Percentiles rank a stretch among this genome's conserved stretches.
Conservation (phyloP, 2,329 filamentous ascomycete genomes). For the Scleromitrula shiraiana region DNA sequence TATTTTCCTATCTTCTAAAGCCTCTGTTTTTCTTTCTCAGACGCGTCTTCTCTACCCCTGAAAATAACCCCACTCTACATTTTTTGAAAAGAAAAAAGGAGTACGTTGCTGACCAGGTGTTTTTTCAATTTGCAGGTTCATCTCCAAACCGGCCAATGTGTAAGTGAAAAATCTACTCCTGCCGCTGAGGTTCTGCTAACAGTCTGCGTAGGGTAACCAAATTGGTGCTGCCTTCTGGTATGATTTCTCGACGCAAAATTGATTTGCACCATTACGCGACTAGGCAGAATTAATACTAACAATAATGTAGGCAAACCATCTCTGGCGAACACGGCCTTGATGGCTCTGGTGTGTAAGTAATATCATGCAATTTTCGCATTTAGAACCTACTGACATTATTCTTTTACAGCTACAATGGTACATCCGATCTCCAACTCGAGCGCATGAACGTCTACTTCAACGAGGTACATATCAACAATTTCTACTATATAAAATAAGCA, state of each 20-base stretch:
- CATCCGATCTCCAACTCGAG: slow-evolving; percentile 98
- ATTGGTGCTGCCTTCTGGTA: slow-evolving; percentile 99
- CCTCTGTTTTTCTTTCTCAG: background rate
- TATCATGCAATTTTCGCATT: background rate
- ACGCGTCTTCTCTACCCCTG: slow-evolving; percentile 37
- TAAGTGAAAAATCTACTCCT: slow-evolving; percentile 43
- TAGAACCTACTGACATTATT: slow-evolving; percentile 25
- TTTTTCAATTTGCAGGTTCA: slow-evolving; percentile 67
- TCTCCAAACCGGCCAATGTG: slow-evolving; percentile 99
- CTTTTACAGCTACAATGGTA: slow-evolving; percentile 76
- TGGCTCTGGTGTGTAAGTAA: slow-evolving; percentile 83
- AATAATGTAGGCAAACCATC: slow-evolving; percentile 60
- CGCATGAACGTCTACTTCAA: slow-evolving; percentile 99
- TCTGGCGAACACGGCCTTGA: slow-evolving; percentile 94
- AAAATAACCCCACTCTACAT: slow-evolving; percentile 29
- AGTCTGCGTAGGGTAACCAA: slow-evolving; percentile 84
- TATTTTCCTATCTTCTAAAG: slow-evolving; percentile 23
- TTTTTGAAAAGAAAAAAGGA: slow-evolving; percentile 35
- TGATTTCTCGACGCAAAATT: slow-evolving; percentile 31
- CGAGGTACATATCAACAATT: slow-evolving; percentile 49
- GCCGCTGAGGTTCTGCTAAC: slow-evolving; percentile 14
- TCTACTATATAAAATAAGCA: background rate
- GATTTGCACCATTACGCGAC: slow-evolving; percentile 26
- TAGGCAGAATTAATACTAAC: slow-evolving; percentile 33
- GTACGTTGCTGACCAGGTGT: slow-evolving; percentile 46